These are phyloP conservation scores for Aureobasidium sp. DNA, from an alignment of 2,329 filamentous ascomycete species.

Conservation along the genomic window DNA sequence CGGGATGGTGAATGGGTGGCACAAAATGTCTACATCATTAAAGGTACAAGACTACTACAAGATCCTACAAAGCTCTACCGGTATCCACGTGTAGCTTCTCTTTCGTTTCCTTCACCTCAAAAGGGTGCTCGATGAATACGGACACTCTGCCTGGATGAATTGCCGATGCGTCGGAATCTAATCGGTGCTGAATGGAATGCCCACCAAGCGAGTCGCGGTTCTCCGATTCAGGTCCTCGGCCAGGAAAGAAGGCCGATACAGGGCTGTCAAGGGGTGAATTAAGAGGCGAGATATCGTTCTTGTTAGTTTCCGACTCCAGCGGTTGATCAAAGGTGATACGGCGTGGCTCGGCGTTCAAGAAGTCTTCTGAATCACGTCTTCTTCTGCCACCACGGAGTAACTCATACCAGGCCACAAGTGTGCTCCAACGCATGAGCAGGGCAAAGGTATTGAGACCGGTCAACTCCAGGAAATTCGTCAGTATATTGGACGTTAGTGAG, in stretches of 20 bases:
- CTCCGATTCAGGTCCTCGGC: background rate
- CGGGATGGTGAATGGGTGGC: too few species aligned
- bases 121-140: background rate
- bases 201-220: background rate
- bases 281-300: slow-evolving; percentile 1
- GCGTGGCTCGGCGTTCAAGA: background rate
- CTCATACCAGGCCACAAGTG: slow-evolving; percentile 68
- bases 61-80: background rate
- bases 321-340: slow-evolving; percentile 7
- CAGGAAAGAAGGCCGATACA: background rate
- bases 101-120: background rate
- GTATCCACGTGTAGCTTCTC: background rate
- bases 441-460: slow-evolving; percentile 72
- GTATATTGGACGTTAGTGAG: background rate
- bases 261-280: background rate
- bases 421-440: slow-evolving; percentile 65
- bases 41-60: background rate
- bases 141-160: background rate
- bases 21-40: background rate
- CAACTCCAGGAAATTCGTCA: slow-evolving; percentile 38
- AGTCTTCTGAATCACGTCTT: background rate
- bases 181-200: background rate
- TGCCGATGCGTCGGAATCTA: background rate
- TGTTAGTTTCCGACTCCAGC: background rate
- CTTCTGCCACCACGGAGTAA: slow-evolving; percentile 29